phyloP scores from a whole-genome alignment of 306 rosid species.

The Fragaria vesca region DNA sequence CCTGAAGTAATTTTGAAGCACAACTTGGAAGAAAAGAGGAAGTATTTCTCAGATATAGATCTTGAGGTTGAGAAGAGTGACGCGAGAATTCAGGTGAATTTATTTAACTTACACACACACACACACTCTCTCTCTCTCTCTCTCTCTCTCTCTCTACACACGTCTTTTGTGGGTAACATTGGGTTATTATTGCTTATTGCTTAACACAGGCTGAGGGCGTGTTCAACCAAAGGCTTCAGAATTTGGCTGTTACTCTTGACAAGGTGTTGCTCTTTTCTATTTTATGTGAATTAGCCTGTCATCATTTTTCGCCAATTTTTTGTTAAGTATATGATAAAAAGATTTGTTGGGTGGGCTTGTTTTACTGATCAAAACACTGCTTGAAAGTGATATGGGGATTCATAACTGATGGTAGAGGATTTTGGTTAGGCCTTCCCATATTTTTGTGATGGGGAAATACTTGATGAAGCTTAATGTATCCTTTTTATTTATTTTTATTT shows the following conservation, averaged over 20 bases:
- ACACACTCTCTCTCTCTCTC: background rate
- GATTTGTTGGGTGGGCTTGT: background rate
- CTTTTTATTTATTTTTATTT: background rate
- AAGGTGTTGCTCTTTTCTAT: constrained; percentile 52
- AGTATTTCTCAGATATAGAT: constrained; percentile 81
- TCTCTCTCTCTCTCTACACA: background rate
- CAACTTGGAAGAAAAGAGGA: constrained; percentile 84
- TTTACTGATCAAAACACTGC: background rate
- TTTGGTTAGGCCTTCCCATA: background rate
- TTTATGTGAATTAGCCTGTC: background rate
- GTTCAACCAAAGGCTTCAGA: constrained; percentile 98
- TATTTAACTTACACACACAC: background rate
- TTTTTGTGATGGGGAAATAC: background rate
- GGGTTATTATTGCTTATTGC: constrained; percentile 20
- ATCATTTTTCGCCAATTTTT: background rate
- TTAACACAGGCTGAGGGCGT: constrained; percentile 93
- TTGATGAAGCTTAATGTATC: background rate
- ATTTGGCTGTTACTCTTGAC: constrained; percentile 97
- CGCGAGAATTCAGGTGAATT: constrained; percentile 89
- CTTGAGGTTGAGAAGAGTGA: constrained; percentile 95
- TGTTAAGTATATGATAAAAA: background rate
- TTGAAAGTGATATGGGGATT: constrained; percentile 6
- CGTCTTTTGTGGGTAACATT: background rate
- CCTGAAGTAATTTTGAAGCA: constrained; percentile 85
- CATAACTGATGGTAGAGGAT: background rate